These are phyloP conservation scores for Polychytrium aggregatum DNA, from an alignment of 192 early-diverging fungal species.

Conservation along the genomic window DNA sequence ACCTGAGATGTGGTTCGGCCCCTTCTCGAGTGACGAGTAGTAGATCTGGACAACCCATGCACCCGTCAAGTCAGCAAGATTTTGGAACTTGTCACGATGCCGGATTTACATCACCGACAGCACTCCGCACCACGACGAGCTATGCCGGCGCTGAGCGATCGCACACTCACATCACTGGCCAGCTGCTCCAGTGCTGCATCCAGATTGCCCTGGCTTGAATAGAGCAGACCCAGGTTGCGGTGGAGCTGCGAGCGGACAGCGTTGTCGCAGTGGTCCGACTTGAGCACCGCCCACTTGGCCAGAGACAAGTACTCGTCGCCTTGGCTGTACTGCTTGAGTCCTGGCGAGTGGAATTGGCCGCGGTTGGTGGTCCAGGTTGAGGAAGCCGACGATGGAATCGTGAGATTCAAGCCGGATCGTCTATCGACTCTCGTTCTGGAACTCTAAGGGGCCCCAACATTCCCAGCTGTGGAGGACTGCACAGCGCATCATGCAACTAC, in stretches of 20 bases:
- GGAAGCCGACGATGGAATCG: no score
- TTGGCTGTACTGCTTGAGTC: conserved; percentile 37
- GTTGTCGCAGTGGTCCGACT: conserved; percentile 22
- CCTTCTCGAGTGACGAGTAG: conserved; percentile 26
- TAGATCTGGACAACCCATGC: conserved; percentile 29
- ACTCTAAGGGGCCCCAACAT: no score
- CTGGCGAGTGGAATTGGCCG: conserved; percentile 5
- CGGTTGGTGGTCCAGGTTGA: no score
- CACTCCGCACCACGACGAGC: no score
- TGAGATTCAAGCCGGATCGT: no score
- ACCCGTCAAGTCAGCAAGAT: no score
- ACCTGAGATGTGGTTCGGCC: conserved; percentile 30
- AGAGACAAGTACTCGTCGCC: conserved; percentile 49
- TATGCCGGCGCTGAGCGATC: background rate
- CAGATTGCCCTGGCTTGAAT: conserved; percentile 19
- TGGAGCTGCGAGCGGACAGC: conserved; percentile 31
- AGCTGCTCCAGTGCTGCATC: conserved; percentile 29
- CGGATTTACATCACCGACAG: no score
- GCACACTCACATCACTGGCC: conserved; percentile 28
- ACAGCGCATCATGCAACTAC: background rate
- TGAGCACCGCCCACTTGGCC: conserved; percentile 48
- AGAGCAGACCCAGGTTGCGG: conserved; percentile 45
- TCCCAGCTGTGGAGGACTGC: background rate
- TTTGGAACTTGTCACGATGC: no score
- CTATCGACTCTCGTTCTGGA: no score